Evolutionary conservation across 2,329 filamentous ascomycete genomes (phyloP).

Genomic region (Cyclaneusma minus): DNA sequence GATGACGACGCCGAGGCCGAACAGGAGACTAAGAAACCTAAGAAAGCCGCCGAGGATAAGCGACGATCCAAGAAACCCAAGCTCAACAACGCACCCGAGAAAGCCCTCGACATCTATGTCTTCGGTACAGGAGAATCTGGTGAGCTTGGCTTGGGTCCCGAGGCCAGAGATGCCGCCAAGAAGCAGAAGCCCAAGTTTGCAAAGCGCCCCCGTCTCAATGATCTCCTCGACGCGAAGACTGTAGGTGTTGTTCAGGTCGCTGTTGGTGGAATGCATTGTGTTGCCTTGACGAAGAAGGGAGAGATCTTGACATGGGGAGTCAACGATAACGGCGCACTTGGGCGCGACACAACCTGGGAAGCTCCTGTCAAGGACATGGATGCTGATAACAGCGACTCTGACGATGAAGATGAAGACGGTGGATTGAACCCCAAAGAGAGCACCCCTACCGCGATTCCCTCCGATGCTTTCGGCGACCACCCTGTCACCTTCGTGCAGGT

Average conservation of each 20-base stretch:
- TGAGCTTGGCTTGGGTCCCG: slow-evolving; percentile 70
- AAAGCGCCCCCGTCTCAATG: slow-evolving; percentile 58
- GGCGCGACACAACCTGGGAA: slow-evolving; percentile 55
- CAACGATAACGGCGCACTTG: slow-evolving; percentile 71
- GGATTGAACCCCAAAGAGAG: slow-evolving; percentile 59
- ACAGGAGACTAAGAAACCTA: slow-evolving; percentile 13
- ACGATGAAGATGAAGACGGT: slow-evolving; percentile 27
- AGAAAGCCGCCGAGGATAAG: slow-evolving; percentile 16
- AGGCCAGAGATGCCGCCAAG: too few species aligned
- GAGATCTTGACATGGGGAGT: slow-evolving; percentile 78
- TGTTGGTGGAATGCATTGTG: slow-evolving; percentile 68
- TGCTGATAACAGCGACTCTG: slow-evolving; percentile 31
- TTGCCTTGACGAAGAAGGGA: slow-evolving; percentile 65
- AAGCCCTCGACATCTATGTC: slow-evolving; percentile 58
- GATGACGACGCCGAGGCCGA: slow-evolving; percentile 15
- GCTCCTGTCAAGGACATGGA: slow-evolving; percentile 44
- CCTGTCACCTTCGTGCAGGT: slow-evolving; percentile 48
- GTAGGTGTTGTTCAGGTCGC: slow-evolving; percentile 61
- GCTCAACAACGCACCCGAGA: slow-evolving; percentile 43
- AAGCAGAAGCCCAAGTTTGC: slow-evolving; percentile 54
- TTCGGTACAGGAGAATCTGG: slow-evolving; percentile 70
- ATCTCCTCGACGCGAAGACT: slow-evolving; percentile 35
- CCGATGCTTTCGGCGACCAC: slow-evolving; percentile 41
- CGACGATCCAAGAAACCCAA: slow-evolving; percentile 15
- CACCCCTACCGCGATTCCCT: slow-evolving; percentile 45